Evolutionary conservation across 2,329 filamentous ascomycete genomes (phyloP).

Genomic region (Metarhizium anisopliae): DNA sequence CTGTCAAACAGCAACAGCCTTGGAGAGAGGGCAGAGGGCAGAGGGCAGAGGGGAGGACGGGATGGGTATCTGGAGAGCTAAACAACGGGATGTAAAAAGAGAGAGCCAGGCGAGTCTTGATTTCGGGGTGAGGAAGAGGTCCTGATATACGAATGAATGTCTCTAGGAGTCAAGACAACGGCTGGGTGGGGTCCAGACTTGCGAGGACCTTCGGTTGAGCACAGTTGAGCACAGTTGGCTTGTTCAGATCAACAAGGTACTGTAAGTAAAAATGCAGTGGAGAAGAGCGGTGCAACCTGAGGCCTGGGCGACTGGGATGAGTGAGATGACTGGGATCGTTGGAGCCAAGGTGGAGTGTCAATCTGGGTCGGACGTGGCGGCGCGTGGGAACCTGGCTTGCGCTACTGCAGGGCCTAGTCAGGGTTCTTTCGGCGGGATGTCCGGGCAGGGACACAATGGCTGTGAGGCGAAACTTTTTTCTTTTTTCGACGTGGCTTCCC

Average conservation of each 20-base stretch:
- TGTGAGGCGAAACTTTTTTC: not conserved
- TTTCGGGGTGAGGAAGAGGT: not conserved
- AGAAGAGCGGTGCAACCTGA: not conserved
- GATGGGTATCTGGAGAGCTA: not conserved
- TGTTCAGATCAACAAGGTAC: not conserved
- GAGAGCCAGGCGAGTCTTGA: not conserved
- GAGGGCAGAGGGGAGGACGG: not conserved
- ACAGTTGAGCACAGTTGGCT: not conserved
- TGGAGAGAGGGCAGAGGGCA: not conserved
- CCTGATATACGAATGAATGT: not conserved
- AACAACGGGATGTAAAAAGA: not conserved
- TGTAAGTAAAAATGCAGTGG: not conserved
- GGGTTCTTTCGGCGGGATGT: not conserved
- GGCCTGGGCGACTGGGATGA: not conserved
- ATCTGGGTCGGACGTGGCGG: conserved; percentile 4
- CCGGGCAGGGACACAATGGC: not conserved
- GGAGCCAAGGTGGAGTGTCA: conserved; percentile 1
- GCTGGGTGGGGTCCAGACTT: not conserved
- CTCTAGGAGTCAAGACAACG: not conserved
- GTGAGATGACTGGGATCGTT: not conserved
- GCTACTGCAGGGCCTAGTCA: not conserved
- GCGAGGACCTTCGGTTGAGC: not conserved
- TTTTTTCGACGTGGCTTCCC: too few relatives aligned
- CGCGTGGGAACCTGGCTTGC: not conserved
- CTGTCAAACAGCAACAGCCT: not conserved